Conservation (phyloP, 2,329 filamentous ascomycete genomes). For the Thelonectria olida region DNA sequence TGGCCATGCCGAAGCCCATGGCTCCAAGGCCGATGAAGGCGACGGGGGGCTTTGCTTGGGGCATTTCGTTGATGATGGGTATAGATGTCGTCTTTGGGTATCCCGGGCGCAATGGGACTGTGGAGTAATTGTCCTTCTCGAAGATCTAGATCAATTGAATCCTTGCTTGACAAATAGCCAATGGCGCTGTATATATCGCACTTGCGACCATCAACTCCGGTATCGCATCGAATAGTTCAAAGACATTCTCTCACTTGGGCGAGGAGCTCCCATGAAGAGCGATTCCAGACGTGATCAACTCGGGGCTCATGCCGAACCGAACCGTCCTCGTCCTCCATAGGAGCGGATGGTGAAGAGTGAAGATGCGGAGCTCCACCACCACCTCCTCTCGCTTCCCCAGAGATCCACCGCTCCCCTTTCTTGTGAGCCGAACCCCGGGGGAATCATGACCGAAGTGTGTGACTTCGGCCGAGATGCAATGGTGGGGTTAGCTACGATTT, state of each 20-base stretch:
- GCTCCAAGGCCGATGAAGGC: conserved; percentile 31
- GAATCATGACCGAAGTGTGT: conserved; percentile 12
- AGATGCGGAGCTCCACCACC: conserved; percentile 15
- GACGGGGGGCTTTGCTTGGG: conserved; percentile 13
- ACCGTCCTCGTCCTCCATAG: conserved; percentile 1
- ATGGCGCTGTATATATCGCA: conserved; percentile 17
- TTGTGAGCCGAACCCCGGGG: conserved; percentile 1
- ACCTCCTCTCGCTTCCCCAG: neutral
- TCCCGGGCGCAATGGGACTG: neutral
- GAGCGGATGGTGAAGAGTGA: neutral
- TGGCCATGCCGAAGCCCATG: conserved; percentile 33
- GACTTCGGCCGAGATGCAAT: neutral
- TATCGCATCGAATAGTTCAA: conserved; percentile 8
- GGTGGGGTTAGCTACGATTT: neutral
- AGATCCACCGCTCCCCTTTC: neutral
- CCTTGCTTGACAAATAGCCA: neutral
- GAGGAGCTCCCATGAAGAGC: conserved; percentile 6
- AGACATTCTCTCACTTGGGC: neutral
- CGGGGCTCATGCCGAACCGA: conserved; percentile 18
- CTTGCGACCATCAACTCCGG: conserved; percentile 6
- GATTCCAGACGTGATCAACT: too few relatives aligned
- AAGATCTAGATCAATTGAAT: neutral
- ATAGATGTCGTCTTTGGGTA: neutral
- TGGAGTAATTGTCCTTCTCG: neutral
- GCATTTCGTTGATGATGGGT: conserved; percentile 1